phyloP scores from a whole-genome alignment of 768 basidiomycete genomes.

The Tricholoma sp. region DNA sequence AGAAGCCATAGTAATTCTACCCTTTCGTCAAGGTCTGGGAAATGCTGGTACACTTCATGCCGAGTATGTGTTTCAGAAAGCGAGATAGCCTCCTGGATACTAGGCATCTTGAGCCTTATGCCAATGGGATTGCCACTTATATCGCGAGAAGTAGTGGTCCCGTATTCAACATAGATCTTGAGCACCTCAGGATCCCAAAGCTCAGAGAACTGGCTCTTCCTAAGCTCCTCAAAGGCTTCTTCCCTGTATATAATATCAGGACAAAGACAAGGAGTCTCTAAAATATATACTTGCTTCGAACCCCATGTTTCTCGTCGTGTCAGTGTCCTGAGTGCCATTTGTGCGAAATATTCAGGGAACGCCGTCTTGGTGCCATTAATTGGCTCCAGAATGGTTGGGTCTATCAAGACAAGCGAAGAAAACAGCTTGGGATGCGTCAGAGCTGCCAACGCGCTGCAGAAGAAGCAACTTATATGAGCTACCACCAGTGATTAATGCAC shows the following conservation, averaged over 20 bases:
- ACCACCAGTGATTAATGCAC: slow-evolving; percentile 63
- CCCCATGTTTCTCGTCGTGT: slow-evolving; percentile 58
- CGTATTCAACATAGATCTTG: slow-evolving; percentile 56
- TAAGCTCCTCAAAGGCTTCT: slow-evolving; percentile 50
- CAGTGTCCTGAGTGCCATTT: slow-evolving; percentile 42
- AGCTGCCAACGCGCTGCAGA: slow-evolving; percentile 57
- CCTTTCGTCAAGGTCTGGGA: slow-evolving; percentile 39
- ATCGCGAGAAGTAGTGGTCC: slow-evolving; percentile 34
- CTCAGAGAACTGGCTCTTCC: slow-evolving; percentile 58
- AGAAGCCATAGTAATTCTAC: slow-evolving; percentile 54
- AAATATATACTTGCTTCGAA: slow-evolving; percentile 37
- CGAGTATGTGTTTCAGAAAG: slow-evolving; percentile 46
- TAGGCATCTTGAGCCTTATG: slow-evolving; percentile 62
- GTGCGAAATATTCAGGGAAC: not conserved
- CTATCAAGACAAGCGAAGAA: slow-evolving; percentile 66
- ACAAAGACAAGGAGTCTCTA: not conserved
- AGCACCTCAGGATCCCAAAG: slow-evolving; percentile 67
- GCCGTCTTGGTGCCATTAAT: not conserved
- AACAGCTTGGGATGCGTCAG: slow-evolving; percentile 62
- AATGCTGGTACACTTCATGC: slow-evolving; percentile 35
- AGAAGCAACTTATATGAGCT: slow-evolving; percentile 53
- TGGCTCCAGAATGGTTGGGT: slow-evolving; percentile 60
- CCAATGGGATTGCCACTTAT: slow-evolving; percentile 25
- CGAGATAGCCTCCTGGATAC: slow-evolving; percentile 57
- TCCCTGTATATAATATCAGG: slow-evolving; percentile 33